These are phyloP conservation scores for Marasmius fiardii DNA, from an alignment of 1,284 basidiomycete genomes.

Conservation along the genomic window DNA sequence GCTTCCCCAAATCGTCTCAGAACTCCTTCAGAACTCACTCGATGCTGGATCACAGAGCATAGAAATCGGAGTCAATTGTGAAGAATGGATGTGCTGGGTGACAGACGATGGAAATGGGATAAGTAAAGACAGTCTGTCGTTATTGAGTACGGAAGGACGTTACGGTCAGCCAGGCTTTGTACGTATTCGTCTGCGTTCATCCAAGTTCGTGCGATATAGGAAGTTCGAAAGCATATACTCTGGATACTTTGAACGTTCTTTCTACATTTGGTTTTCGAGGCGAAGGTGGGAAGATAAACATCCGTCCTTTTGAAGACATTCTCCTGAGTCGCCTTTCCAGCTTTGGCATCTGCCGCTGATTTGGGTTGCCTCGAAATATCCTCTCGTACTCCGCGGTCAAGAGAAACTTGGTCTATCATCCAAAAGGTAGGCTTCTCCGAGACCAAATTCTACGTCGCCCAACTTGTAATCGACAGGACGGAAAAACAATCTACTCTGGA, in stretches of 20 bases:
- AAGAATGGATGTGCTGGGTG: slow-evolving; percentile 78
- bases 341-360: slow-evolving; percentile 80
- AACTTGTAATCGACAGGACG: slow-evolving; percentile 43
- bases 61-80: slow-evolving; percentile 63
- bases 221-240: slow-evolving; percentile 68
- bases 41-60: slow-evolving; percentile 64
- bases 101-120: slow-evolving; percentile 83
- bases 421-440: slow-evolving; percentile 53
- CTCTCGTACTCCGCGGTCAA: slow-evolving; percentile 57
- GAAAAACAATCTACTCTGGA: slow-evolving; percentile 65
- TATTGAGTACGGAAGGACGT: slow-evolving; percentile 52
- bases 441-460: background rate
- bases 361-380: slow-evolving; percentile 74
- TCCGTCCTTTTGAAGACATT: background rate
- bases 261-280: slow-evolving; percentile 85
- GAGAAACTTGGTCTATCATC: slow-evolving; percentile 69
- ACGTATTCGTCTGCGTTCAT: background rate
- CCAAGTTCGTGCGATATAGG: slow-evolving; percentile 32
- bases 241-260: slow-evolving; percentile 44
- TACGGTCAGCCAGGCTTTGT: slow-evolving; percentile 51
- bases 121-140: slow-evolving; percentile 48
- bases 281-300: slow-evolving; percentile 61
- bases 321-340: slow-evolving; percentile 33
- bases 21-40: slow-evolving; percentile 83
- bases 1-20: slow-evolving; percentile 72